Conservation (phyloP, 305 asterid genomes). For the Andrographis paniculata region DNA sequence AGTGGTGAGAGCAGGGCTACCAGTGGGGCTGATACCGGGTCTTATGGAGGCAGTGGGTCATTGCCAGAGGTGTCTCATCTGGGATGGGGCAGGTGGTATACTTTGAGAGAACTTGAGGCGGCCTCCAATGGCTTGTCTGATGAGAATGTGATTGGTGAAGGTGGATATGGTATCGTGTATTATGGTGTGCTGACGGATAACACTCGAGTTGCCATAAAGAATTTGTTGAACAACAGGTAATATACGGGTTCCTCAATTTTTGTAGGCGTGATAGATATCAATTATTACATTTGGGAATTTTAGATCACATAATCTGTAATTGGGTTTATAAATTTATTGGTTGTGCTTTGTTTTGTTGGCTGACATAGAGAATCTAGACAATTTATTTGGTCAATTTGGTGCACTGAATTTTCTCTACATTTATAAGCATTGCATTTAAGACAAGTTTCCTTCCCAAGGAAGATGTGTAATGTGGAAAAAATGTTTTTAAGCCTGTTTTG, state of each 20-base stretch:
- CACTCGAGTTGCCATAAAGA: constrained; percentile 58
- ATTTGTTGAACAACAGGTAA: constrained; percentile 70
- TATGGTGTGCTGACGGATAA: constrained; percentile 51
- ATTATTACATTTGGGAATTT: not conserved
- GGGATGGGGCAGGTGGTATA: constrained; percentile 90
- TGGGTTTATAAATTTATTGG: not conserved
- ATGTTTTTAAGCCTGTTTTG: too few relatives aligned
- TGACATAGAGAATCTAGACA: not conserved
- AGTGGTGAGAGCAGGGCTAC: constrained; percentile 76
- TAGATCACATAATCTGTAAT: not conserved
- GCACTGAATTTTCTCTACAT: too few relatives aligned
- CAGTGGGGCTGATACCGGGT: constrained; percentile 57
- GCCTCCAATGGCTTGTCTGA: constrained; percentile 66
- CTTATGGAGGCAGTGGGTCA: constrained; percentile 59
- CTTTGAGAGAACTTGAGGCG: constrained; percentile 75
- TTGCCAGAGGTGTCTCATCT: constrained; percentile 75
- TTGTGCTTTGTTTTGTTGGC: not conserved
- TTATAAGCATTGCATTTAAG: too few relatives aligned
- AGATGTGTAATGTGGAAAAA: too few relatives aligned
- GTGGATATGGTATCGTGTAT: constrained; percentile 76
- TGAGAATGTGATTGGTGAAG: constrained; percentile 82
- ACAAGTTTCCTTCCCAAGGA: too few relatives aligned
- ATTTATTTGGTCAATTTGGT: not conserved
- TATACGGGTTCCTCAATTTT: not conserved
- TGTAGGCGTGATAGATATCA: not conserved